phyloP scores from a whole-genome alignment of 2,329 filamentous ascomycete species.

The Ambrosiella xylebori region DNA sequence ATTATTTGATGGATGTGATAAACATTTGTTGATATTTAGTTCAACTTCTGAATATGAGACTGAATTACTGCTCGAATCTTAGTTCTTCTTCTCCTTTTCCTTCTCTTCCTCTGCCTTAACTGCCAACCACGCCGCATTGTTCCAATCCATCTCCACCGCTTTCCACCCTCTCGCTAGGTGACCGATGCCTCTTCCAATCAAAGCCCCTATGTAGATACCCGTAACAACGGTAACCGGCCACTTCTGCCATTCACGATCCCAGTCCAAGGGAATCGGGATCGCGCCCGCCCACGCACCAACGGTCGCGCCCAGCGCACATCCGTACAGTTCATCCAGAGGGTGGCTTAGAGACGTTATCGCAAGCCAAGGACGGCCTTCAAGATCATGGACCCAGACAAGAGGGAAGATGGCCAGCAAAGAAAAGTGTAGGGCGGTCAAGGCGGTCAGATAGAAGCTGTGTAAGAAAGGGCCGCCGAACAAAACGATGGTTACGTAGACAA shows the following conservation, averaged over 20 bases:
- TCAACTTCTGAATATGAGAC: too few relatives aligned
- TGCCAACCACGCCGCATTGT: slow-evolving; percentile 17
- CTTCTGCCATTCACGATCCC: slow-evolving; percentile 98
- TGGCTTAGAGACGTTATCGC: slow-evolving; percentile 46
- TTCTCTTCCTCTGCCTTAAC: background rate
- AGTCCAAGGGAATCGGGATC: slow-evolving; percentile 87
- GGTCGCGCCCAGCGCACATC: slow-evolving; percentile 58
- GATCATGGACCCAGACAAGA: slow-evolving; percentile 70
- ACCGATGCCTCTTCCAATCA: slow-evolving; percentile 48
- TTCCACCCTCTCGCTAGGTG: slow-evolving; percentile 31
- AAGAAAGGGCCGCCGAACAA: slow-evolving; percentile 86
- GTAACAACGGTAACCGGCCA: slow-evolving; percentile 87
- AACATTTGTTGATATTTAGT: too few relatives aligned
- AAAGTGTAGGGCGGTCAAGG: slow-evolving; percentile 67
- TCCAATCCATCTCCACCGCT: slow-evolving; percentile 17
- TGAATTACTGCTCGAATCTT: background rate
- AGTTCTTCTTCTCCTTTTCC: background rate
- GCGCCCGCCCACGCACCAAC: slow-evolving; percentile 85
- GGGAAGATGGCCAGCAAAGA: slow-evolving; percentile 63
- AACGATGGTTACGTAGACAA: slow-evolving; percentile 46
- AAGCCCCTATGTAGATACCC: slow-evolving; percentile 66
- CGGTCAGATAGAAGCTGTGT: slow-evolving; percentile 60
- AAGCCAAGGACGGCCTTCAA: slow-evolving; percentile 55
- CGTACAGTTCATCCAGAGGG: slow-evolving; percentile 72
- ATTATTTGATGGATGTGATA: background rate